Conservation (phyloP, 257 asterid genomes). For the Plantago elongata region DNA sequence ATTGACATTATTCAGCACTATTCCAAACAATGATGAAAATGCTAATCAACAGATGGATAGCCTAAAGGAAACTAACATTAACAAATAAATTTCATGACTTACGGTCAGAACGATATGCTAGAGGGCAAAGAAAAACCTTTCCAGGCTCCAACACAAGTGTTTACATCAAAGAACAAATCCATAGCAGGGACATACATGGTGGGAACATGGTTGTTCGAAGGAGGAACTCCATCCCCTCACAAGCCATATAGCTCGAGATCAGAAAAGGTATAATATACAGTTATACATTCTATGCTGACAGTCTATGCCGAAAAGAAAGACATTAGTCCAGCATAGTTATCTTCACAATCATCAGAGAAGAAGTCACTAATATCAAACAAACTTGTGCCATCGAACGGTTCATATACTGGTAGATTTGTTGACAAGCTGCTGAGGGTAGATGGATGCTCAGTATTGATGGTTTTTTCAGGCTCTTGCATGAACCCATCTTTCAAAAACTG, state of each 20-base stretch:
- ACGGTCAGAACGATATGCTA: neutral
- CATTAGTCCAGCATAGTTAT: constrained; percentile 27
- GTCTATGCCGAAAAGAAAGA: constrained; percentile 39
- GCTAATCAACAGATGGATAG: constrained; percentile 3
- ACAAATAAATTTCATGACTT: neutral
- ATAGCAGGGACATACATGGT: neutral
- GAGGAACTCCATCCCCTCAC: neutral
- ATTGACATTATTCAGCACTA: constrained; percentile 1
- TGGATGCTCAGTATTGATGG: constrained; percentile 23
- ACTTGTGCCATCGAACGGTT: constrained; percentile 31
- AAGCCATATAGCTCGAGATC: neutral
- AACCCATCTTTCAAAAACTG: constrained; percentile 21
- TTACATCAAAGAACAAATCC: neutral
- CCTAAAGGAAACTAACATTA: neutral
- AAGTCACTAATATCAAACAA: constrained; percentile 37
- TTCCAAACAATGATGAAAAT: neutral
- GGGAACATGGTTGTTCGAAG: neutral
- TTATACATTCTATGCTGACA: constrained; percentile 26
- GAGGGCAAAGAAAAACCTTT: neutral
- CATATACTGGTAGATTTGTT: constrained; percentile 21
- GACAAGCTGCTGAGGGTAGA: neutral
- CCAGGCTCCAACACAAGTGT: no score
- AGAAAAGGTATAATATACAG: neutral
- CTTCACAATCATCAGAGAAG: neutral
- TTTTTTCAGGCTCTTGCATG: constrained; percentile 26